Evolutionary conservation across 164 flowering plant species (phyloP).

Genomic region (Protea cynaroides): DNA sequence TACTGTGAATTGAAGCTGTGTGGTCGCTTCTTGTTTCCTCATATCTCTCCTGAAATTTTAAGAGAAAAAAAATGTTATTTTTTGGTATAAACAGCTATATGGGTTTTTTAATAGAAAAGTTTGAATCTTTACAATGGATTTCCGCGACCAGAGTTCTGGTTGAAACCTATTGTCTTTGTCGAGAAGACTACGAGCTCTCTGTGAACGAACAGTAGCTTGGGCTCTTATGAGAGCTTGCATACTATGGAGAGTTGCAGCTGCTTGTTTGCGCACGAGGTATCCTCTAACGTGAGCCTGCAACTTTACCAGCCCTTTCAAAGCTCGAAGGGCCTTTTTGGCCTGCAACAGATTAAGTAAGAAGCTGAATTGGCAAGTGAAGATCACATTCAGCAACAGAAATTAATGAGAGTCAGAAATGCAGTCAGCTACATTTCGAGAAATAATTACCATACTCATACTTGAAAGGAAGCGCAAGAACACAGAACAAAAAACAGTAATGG

Average conservation of each 20-base stretch:
- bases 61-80: too few relatives aligned
- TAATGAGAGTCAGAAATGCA: neutral
- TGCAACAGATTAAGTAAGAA: conserved; percentile 17
- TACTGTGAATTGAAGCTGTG: conserved; percentile 49
- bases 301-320: conserved; percentile 70
- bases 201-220: conserved; percentile 52
- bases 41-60: conserved; percentile 42
- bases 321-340: conserved; percentile 87
- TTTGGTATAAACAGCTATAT: too few relatives aligned
- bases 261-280: conserved; percentile 66
- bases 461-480: too few relatives aligned
- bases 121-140: conserved; percentile 35
- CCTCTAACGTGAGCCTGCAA: conserved; percentile 79
- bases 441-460: too few relatives aligned
- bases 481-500: neutral
- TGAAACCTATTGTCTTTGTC: conserved; percentile 20
- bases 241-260: conserved; percentile 60
- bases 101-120: neutral
- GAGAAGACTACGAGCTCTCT: conserved; percentile 22
- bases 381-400: too few relatives aligned
- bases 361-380: too few relatives aligned
- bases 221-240: conserved; percentile 83
- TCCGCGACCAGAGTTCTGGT: conserved; percentile 30
- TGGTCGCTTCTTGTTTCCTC: conserved; percentile 63
- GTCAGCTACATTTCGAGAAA: too few relatives aligned